A percentile compares a stretch with the other conserved stretches of the same genome.
phyloP scores from a whole-genome alignment of 2,329 filamentous ascomycete species.

The Claviceps digitariae region DNA sequence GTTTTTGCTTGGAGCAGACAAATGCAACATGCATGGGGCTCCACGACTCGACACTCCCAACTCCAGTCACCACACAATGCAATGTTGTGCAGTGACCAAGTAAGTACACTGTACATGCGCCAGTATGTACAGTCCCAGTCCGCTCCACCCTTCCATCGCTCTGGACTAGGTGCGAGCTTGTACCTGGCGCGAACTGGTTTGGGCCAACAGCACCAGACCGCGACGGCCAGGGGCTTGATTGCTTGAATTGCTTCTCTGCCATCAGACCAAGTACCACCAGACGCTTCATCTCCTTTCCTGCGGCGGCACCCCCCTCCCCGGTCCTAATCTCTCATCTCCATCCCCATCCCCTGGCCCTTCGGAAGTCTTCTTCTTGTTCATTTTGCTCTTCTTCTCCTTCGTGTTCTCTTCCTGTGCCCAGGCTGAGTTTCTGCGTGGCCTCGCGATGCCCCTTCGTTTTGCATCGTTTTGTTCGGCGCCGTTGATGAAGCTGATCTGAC shows the following conservation, averaged over 20 bases:
- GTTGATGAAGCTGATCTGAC: constrained; percentile 6
- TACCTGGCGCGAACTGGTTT: background rate
- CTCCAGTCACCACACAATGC: too few relatives aligned
- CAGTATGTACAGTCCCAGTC: too few relatives aligned
- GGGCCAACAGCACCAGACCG: background rate
- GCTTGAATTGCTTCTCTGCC: background rate
- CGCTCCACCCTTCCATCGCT: background rate
- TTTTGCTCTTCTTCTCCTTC: constrained; percentile 2
- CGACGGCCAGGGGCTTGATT: background rate
- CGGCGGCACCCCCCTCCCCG: background rate
- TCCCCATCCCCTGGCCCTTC: background rate
- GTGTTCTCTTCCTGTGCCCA: background rate
- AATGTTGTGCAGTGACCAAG: too few relatives aligned
- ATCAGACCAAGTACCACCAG: background rate
- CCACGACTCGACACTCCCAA: too few relatives aligned
- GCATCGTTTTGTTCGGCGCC: constrained; percentile 5
- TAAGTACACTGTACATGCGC: too few relatives aligned
- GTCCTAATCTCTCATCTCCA: background rate
- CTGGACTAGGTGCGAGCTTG: background rate
- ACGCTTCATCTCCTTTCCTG: constrained; percentile 1
- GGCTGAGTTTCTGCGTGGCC: background rate
- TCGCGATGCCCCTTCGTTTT: constrained; percentile 10
- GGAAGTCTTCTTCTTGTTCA: background rate
- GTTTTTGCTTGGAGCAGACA: background rate
- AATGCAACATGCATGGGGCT: too few relatives aligned